Conservation (phyloP, 192 early-diverging fungal genomes). For the Chytriomyces hyalinus region DNA sequence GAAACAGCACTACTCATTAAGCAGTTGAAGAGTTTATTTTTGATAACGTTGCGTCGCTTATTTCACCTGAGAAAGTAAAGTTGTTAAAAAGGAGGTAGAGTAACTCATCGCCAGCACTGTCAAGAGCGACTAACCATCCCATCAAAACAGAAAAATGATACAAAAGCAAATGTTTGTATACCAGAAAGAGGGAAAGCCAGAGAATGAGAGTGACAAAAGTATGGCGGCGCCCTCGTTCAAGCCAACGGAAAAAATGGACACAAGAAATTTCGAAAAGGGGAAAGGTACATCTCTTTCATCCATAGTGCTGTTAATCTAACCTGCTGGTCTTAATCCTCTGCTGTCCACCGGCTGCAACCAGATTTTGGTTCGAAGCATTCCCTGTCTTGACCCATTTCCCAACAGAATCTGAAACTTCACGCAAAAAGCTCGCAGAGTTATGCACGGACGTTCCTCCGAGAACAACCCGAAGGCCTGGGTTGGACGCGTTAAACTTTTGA, state of each 20-base stretch:
- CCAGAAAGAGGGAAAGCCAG: neutral
- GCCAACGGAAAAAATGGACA: neutral
- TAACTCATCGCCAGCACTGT: no score
- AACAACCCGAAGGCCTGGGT: slow-evolving; percentile 78
- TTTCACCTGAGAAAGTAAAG: no score
- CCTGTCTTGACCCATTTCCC: slow-evolving; percentile 34
- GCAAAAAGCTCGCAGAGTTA: slow-evolving; percentile 63
- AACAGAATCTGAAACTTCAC: slow-evolving; percentile 50
- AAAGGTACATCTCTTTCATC: neutral
- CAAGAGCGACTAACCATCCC: no score
- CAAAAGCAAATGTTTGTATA: no score
- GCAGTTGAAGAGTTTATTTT: no score
- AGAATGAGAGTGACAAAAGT: neutral
- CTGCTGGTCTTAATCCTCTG: slow-evolving; percentile 31
- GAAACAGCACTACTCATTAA: no score
- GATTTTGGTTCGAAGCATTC: neutral
- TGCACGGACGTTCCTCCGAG: slow-evolving; percentile 93
- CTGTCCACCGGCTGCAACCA: neutral
- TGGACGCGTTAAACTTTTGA: slow-evolving; percentile 78
- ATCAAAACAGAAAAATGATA: no score
- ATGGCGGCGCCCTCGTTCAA: neutral
- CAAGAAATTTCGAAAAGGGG: no score
- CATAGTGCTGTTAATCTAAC: slow-evolving; percentile 23
- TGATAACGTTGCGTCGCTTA: no score
- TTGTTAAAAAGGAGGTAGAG: no score